Evolutionary conservation across 2,329 filamentous ascomycete species (phyloP).

Genomic region (Fusarium sp.): DNA sequence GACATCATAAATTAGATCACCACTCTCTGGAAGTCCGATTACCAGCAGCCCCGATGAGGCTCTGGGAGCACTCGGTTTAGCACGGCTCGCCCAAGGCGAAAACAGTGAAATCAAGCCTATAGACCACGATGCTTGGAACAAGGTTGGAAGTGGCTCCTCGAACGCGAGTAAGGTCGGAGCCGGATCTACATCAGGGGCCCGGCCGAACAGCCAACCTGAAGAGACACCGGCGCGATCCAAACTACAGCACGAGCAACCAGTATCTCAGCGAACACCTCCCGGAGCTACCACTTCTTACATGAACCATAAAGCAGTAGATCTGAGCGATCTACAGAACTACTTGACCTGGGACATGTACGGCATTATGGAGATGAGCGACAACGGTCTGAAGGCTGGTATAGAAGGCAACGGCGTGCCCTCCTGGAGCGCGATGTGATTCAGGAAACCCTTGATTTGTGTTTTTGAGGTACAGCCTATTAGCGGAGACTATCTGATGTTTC

Average conservation of each 20-base stretch:
- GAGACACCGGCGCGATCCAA: conserved; percentile 49
- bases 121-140: conserved; percentile 29
- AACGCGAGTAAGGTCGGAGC: conserved; percentile 30
- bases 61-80: conserved; percentile 42
- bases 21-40: conserved; percentile 36
- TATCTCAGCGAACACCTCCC: conserved; percentile 45
- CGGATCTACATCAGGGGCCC: conserved; percentile 28
- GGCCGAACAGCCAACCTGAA: conserved; percentile 30
- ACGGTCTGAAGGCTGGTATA: conserved; percentile 53
- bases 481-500: neutral
- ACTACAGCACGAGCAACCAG: conserved; percentile 56
- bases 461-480: too few relatives aligned
- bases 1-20: conserved; percentile 32
- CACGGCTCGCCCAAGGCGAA: conserved; percentile 44
- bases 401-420: conserved; percentile 53
- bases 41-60: conserved; percentile 41
- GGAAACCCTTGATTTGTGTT: too few relatives aligned
- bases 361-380: conserved; percentile 57
- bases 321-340: conserved; percentile 57
- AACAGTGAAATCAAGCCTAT: conserved; percentile 37
- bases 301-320: conserved; percentile 54
- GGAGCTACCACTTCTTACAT: conserved; percentile 45
- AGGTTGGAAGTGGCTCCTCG: conserved; percentile 34
- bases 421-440: conserved; percentile 44
- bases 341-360: conserved; percentile 58